Conservation (phyloP, 768 basidiomycete genomes). For the Hygrocybe punicea region DNA sequence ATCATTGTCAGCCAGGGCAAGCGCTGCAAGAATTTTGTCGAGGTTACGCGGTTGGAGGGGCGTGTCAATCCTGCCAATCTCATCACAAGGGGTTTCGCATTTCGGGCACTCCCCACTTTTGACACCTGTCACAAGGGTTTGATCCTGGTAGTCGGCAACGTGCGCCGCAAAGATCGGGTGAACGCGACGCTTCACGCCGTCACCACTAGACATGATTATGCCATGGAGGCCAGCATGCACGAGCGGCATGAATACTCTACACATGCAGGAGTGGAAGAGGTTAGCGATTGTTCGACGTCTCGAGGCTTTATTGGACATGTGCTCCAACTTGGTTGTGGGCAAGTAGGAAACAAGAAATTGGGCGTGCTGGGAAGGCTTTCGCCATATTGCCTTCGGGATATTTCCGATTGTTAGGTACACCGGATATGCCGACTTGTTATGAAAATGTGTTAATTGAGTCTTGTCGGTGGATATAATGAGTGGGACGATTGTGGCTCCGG, state of each 20-base stretch:
- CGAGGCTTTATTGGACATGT: conserved; percentile 24
- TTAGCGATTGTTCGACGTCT: conserved; percentile 20
- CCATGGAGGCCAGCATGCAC: conserved; percentile 22
- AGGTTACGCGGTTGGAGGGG: conserved; percentile 12
- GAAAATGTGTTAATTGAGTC: conserved; percentile 39
- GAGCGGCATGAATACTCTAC: conserved; percentile 29
- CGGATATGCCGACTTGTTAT: conserved; percentile 43
- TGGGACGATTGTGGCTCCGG: conserved; percentile 36
- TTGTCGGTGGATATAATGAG: conserved; percentile 48
- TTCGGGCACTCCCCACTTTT: conserved; percentile 29
- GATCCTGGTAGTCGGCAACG: conserved; percentile 45
- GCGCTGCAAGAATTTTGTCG: conserved; percentile 16
- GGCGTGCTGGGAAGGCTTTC: conserved; percentile 34
- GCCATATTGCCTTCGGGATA: conserved; percentile 38
- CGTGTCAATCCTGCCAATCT: conserved; percentile 16
- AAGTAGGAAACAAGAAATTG: conserved; percentile 41
- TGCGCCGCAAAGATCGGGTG: conserved; percentile 42
- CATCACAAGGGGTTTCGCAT: conserved; percentile 18
- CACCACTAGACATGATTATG: conserved; percentile 28
- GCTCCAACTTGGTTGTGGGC: conserved; percentile 34
- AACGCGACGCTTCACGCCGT: conserved; percentile 30
- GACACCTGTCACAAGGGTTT: conserved; percentile 34
- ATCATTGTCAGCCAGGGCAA: conserved; percentile 10
- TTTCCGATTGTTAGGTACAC: conserved; percentile 50
- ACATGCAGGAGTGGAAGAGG: conserved; percentile 40